A percentile compares a stretch with the other conserved stretches of the same genome.
Evolutionary conservation across 2,329 filamentous ascomycete genomes (phyloP).

Genomic region (Diaporthe longicolla): DNA sequence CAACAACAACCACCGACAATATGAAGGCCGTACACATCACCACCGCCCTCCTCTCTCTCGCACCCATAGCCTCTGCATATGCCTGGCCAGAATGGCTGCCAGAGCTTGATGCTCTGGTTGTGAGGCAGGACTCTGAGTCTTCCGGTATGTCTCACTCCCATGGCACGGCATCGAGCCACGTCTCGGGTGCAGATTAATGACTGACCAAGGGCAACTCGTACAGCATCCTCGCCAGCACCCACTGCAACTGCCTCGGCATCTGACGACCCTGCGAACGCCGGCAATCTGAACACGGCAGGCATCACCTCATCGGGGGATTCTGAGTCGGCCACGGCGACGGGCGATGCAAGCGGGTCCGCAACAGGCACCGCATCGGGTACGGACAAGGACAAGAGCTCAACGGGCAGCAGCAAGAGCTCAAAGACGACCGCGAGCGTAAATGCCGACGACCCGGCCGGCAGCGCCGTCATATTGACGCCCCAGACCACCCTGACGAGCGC

Average conservation of each 20-base stretch:
- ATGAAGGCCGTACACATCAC: slow-evolving; percentile 68
- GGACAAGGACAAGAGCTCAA: slow-evolving; percentile 46
- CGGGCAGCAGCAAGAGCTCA: slow-evolving; percentile 44
- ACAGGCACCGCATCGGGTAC: slow-evolving; percentile 46
- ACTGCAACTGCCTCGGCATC: slow-evolving; percentile 45
- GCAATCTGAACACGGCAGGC: slow-evolving; percentile 58
- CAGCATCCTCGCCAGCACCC: slow-evolving; percentile 44
- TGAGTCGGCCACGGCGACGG: slow-evolving; percentile 48
- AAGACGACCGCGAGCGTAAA: slow-evolving; percentile 52
- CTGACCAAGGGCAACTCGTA: slow-evolving; percentile 41
- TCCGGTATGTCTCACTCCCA: slow-evolving; percentile 38
- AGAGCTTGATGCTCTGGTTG: slow-evolving; percentile 66
- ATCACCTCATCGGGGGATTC: slow-evolving; percentile 47
- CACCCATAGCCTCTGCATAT: slow-evolving; percentile 62
- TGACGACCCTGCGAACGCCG: slow-evolving; percentile 50
- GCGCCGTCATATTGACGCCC: slow-evolving; percentile 68
- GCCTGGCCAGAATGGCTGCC: slow-evolving; percentile 71
- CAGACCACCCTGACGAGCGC: slow-evolving; percentile 59
- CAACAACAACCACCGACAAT: slow-evolving; percentile 42
- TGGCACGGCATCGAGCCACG: slow-evolving; percentile 31
- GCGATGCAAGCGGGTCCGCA: slow-evolving; percentile 43
- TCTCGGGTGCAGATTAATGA: slow-evolving; percentile 17
- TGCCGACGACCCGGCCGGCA: slow-evolving; percentile 63
- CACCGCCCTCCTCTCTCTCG: slow-evolving; percentile 66
- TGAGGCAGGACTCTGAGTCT: slow-evolving; percentile 55